Percentiles rank a stretch among this genome's conserved stretches.
Evolutionary conservation across 208 protist genomes (phyloP).

Genomic region (Trypanosoma rangeli): DNA sequence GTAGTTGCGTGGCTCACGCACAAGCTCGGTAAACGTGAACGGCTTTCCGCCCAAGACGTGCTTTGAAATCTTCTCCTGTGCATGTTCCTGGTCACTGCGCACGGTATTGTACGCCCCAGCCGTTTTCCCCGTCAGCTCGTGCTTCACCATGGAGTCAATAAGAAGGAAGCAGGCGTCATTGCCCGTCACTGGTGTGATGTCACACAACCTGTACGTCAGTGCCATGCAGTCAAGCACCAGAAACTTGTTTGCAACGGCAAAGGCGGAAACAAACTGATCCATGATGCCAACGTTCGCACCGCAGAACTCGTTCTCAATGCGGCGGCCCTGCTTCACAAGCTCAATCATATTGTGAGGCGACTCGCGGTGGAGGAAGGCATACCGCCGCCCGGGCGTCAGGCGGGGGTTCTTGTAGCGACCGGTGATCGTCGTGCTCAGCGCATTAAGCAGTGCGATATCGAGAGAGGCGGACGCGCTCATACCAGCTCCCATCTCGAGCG

Average conservation of each 20-base stretch:
- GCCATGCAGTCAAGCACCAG: constrained; percentile 85
- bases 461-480: constrained; percentile 88
- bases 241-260: constrained; percentile 71
- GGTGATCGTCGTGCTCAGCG: constrained; percentile 45
- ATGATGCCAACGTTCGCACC: constrained; percentile 91
- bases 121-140: constrained; percentile 56
- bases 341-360: constrained; percentile 39
- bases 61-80: constrained; percentile 67
- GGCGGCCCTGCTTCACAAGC: constrained; percentile 65
- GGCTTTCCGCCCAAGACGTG: constrained; percentile 37
- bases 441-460: constrained; percentile 58
- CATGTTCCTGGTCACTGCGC: constrained; percentile 62
- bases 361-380: constrained; percentile 43
- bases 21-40: constrained; percentile 66
- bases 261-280: constrained; percentile 88
- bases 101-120: constrained; percentile 64
- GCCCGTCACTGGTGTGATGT: constrained; percentile 49
- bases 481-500: constrained; percentile 80
- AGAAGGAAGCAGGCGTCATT: constrained; percentile 65
- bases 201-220: constrained; percentile 46
- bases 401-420: constrained; percentile 29
- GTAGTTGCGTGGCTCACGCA: constrained; percentile 59
- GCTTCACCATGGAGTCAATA: constrained; percentile 77
- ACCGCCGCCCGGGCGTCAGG: constrained; percentile 23
- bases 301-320: constrained; percentile 82